phyloP scores from a whole-genome alignment of 331 rosid species.

The Quercus tomentella region DNA sequence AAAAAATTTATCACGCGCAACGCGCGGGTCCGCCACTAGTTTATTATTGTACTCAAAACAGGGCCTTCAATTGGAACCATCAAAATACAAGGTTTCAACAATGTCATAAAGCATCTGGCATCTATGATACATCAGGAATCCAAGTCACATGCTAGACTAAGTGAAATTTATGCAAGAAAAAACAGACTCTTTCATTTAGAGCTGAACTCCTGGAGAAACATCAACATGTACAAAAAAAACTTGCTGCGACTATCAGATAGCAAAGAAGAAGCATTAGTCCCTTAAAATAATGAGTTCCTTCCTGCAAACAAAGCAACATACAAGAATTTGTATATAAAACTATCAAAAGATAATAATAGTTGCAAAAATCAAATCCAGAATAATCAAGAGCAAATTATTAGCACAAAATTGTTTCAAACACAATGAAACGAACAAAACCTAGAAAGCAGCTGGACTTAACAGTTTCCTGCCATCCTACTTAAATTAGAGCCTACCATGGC shows the following conservation, averaged over 20 bases:
- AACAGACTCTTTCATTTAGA: neutral
- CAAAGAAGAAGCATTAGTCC: conserved; percentile 78
- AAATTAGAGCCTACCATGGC: neutral
- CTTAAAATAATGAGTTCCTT: conserved; percentile 79
- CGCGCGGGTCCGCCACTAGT: too few relatives aligned
- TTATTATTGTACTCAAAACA: too few relatives aligned
- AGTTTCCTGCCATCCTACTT: neutral
- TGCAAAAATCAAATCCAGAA: neutral
- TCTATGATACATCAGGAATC: too few relatives aligned
- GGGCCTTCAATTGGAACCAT: too few relatives aligned
- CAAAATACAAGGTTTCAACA: too few relatives aligned
- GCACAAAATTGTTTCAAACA: neutral
- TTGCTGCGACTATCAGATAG: conserved; percentile 80
- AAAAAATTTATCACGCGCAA: too few relatives aligned
- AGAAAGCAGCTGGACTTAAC: neutral
- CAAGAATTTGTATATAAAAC: neutral
- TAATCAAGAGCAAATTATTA: neutral
- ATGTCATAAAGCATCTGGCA: too few relatives aligned
- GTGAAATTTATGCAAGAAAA: neutral
- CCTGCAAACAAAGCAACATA: conserved; percentile 46
- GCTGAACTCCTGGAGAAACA: conserved; percentile 25
- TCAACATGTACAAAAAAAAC: conserved; percentile 78
- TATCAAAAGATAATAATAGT: neutral
- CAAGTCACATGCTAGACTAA: too few relatives aligned
- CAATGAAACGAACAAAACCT: neutral